Evolutionary conservation across 345 rosid genomes (phyloP), one percentile per base, ranked within the genome.

Genomic region (Arabis hirsuta): DNA sequence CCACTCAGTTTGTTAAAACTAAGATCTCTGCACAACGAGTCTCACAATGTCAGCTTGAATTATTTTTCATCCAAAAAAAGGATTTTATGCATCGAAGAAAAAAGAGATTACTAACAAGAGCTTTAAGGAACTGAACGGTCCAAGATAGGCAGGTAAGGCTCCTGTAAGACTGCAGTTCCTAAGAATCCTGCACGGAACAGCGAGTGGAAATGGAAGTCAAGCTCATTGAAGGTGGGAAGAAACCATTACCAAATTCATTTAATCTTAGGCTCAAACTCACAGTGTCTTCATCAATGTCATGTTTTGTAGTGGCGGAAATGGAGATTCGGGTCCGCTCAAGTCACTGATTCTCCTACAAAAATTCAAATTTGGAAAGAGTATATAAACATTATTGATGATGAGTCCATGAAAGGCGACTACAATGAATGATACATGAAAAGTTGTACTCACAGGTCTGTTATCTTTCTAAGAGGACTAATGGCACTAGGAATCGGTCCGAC

Each of bases 1-100:
- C 93, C 93, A 34, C 57, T 67, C 65, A 88, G 69, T 26, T 78
- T 84, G 73, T 88, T 86, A 65, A 86, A 88, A 77, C 90, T 84
- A 77, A 86, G 64, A 79, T 88, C 90, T 56, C 93, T 88, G 78
- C 41, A 43, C 12, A 71, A 63, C 8, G 41, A 70, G 62, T 42
- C 61, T 76, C 26, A 64, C 3, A 63, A 8, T 57, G 54, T 76
- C 41, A 76, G 52, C 14, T 63, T 32, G 2, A 42, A 32, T 55
- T 39, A 6, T 2, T 36, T 44, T 59, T 10, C 16, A 44, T 42
- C 24, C 44, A 5, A n/a, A 34, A 10, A 38, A 26, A 0, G 12
- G 10, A n/a, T 47, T n/a, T 27, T n/a, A 46, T 12, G 31, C 14
- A 4, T 6, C 2, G 12, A 31, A 56, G 55, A 50, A 56, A 0